Evolutionary conservation across 164 flowering plant species (phyloP), one percentile per base, ranked within the genome.

Genomic region (Nymphaea colorata): DNA sequence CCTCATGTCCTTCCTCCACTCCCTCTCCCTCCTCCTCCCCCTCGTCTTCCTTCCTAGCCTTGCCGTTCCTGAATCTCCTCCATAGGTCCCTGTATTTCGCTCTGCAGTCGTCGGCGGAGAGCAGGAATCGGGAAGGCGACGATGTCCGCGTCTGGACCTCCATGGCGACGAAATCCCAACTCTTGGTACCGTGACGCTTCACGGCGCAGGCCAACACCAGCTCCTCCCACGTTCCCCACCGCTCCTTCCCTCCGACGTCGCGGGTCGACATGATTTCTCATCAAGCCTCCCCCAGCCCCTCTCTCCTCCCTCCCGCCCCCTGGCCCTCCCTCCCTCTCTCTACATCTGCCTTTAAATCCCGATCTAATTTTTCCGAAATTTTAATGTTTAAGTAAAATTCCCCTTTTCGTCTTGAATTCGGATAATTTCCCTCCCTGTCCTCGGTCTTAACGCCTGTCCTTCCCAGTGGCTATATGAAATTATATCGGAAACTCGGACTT

Each of bases 191-290:
- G 67, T 94, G 82, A 2, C 96, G 86, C 42, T 86, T 82, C 15
- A 94, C 96, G 75, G 98, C 98, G 75, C 77, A 87, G 12, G 95
- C 93, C 36, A 94, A 81, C 67, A 94, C 66, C 3, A 94, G 84
- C 75, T 94, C 97, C 74, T 94, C 98, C 92, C 89, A 83, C 2
- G 96, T 91, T 4, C 85, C 85, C 98, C 98, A 94, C 14, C 70
- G 4, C 44, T 68, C 68, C 69, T 73, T 66, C 63, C 17, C 66
- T 12, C 43, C 62, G 55, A 68, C 72, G 59, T 65, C 74, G 42
- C 69, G 67, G 72, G 65, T 76, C 41, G 69, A 43, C 73, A 71
- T 71, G 44, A 43, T 64, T 69, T 69, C 70, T 45, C 67, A 64
- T 41, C 42, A 16, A 51, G 10, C 43, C 42, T 36, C 16, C 7